Conservation (phyloP, 192 early-diverging fungal genomes). For the Backusella psychrophila region DNA sequence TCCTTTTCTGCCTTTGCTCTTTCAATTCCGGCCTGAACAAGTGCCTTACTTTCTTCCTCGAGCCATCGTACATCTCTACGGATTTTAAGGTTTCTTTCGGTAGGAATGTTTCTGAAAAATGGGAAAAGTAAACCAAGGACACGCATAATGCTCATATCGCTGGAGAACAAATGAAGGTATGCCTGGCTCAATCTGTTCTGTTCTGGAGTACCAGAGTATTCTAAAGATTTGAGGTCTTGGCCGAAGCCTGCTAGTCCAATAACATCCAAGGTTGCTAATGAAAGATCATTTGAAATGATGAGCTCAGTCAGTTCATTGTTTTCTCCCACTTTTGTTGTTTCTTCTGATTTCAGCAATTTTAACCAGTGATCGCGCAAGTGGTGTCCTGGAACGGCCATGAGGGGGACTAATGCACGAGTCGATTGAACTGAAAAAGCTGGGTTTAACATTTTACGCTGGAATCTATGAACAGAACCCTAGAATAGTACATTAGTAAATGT, state of each 20-base stretch:
- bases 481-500: neutral
- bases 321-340: constrained; percentile 2
- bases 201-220: constrained; percentile 13
- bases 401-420: constrained; percentile 44
- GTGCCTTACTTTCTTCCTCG: constrained; percentile 28
- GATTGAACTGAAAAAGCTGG: constrained; percentile 47
- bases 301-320: constrained; percentile 23
- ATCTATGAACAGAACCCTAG: constrained; percentile 43
- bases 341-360: constrained; percentile 19
- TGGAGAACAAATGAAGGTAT: constrained; percentile 39
- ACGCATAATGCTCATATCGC: constrained; percentile 10
- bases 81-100: constrained; percentile 15
- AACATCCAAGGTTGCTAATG: constrained; percentile 43
- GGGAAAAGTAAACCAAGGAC: constrained; percentile 32
- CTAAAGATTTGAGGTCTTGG: constrained; percentile 42
- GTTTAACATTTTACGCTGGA: constrained; percentile 57
- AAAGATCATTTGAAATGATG: constrained; percentile 37
- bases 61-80: constrained; percentile 24
- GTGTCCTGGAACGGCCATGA: constrained; percentile 33
- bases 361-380: constrained; percentile 39
- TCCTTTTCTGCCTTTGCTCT: constrained; percentile 15
- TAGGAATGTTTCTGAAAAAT: constrained; percentile 24
- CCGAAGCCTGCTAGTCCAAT: constrained; percentile 50
- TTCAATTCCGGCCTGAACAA: constrained; percentile 39
- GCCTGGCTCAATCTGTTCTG: constrained; percentile 43